A percentile compares a stretch with the other conserved stretches of the same genome.
phyloP scores from a whole-genome alignment of 169 alveolate genomes.

The Eimeria acervulina region DNA sequence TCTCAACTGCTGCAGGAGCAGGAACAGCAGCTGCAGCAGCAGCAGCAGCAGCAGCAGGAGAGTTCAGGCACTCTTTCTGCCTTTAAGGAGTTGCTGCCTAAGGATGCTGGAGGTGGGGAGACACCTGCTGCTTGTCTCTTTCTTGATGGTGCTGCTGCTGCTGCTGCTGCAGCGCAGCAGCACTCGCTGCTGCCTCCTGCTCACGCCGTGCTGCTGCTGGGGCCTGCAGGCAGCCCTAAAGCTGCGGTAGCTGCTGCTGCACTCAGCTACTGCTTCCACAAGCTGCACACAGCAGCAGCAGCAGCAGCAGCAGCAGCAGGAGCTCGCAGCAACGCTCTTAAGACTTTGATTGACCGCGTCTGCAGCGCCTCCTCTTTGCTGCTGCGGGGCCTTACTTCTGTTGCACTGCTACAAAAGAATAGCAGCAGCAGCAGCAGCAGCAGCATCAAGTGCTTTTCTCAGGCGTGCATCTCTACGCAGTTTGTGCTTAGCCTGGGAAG shows the following conservation, averaged over 20 bases:
- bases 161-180: conserved; percentile 64
- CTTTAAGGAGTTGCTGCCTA: background rate
- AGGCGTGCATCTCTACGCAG: conserved; percentile 52
- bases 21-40: conserved; percentile 41
- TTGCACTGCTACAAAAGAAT: background rate
- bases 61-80: background rate
- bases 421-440: conserved; percentile 53
- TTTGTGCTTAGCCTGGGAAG: background rate
- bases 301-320: conserved; percentile 70
- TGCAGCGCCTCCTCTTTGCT: conserved; percentile 35
- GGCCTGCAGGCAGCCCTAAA: conserved; percentile 45
- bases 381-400: conserved; percentile 54
- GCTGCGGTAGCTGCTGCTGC: conserved; percentile 46
- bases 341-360: background rate
- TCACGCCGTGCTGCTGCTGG: conserved; percentile 59
- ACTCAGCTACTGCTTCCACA: conserved; percentile 32
- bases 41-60: conserved; percentile 18
- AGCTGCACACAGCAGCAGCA: conserved; percentile 31
- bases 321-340: background rate
- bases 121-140: conserved; percentile 54
- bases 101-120: conserved; percentile 38
- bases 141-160: background rate
- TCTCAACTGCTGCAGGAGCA: background rate
- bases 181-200: conserved; percentile 42
- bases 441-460: conserved; percentile 40